These are phyloP conservation scores for Serendipita indica DNA, from an alignment of 768 basidiomycete species.

Conservation along the genomic window DNA sequence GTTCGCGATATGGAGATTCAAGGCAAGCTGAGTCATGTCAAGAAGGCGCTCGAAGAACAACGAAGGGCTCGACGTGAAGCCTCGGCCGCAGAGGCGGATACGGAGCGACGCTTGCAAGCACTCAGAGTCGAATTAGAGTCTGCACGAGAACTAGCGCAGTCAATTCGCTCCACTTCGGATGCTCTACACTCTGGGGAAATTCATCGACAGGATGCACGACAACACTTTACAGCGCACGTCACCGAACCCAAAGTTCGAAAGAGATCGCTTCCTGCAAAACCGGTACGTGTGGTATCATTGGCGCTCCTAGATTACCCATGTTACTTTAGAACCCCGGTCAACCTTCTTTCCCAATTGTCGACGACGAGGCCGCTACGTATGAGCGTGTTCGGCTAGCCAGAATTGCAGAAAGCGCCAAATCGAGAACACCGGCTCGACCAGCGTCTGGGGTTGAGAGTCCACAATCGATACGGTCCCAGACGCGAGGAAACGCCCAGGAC, in stretches of 20 bases:
- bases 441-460: no score
- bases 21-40: background rate
- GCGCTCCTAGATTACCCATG: no score
- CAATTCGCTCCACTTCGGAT: no score
- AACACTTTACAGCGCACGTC: no score
- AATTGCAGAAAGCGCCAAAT: background rate
- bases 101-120: background rate
- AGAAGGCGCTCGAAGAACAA: conserved; percentile 5
- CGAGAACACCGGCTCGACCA: background rate
- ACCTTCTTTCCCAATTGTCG: background rate
- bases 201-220: no score
- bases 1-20: conserved; percentile 18
- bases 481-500: no score
- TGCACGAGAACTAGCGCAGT: background rate
- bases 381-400: background rate
- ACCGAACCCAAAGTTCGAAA: no score
- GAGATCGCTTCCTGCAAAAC: no score
- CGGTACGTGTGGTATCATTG: no score
- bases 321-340: no score
- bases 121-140: background rate
- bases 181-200: no score
- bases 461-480: background rate
- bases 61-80: conserved; percentile 6
- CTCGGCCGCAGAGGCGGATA: conserved; percentile 13
- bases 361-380: background rate